A percentile compares a stretch with the other conserved stretches of the same genome.
Conservation (phyloP, 306 rosid genomes). For the Ochetophila trinervis region DNA sequence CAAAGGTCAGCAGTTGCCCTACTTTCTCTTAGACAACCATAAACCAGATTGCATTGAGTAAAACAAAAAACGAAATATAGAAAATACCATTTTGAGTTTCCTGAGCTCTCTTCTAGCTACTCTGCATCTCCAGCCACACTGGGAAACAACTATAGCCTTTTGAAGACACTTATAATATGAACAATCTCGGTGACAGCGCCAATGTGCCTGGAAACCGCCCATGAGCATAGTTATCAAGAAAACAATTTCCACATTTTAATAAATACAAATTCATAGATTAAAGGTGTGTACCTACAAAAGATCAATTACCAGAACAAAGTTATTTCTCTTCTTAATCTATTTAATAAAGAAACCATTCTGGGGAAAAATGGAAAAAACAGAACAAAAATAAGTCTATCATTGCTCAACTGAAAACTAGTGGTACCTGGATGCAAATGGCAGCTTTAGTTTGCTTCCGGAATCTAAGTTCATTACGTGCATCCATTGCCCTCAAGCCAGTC, state of each 20-base stretch:
- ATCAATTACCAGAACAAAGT: too few relatives aligned
- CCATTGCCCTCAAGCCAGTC: conserved; percentile 96
- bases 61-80: too few relatives aligned
- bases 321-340: too few relatives aligned
- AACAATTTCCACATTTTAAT: too few relatives aligned
- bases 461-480: conserved; percentile 95
- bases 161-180: conserved; percentile 79
- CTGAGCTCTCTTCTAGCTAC: conserved; percentile 95
- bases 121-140: conserved; percentile 94
- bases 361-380: too few relatives aligned
- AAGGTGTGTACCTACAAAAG: too few relatives aligned
- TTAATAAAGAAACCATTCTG: too few relatives aligned
- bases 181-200: conserved; percentile 62
- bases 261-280: too few relatives aligned
- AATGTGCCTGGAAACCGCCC: conserved; percentile 58
- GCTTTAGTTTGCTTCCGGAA: conserved; percentile 93
- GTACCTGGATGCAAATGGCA: conserved; percentile 80
- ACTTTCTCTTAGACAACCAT: background rate
- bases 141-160: conserved; percentile 75
- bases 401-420: too few relatives aligned
- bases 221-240: background rate
- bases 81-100: conserved; percentile 78
- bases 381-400: too few relatives aligned
- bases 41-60: background rate
- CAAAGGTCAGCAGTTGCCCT: background rate